Evolutionary conservation across 2,329 filamentous ascomycete genomes (phyloP).

Genomic region (Setomelanomma holmii): DNA sequence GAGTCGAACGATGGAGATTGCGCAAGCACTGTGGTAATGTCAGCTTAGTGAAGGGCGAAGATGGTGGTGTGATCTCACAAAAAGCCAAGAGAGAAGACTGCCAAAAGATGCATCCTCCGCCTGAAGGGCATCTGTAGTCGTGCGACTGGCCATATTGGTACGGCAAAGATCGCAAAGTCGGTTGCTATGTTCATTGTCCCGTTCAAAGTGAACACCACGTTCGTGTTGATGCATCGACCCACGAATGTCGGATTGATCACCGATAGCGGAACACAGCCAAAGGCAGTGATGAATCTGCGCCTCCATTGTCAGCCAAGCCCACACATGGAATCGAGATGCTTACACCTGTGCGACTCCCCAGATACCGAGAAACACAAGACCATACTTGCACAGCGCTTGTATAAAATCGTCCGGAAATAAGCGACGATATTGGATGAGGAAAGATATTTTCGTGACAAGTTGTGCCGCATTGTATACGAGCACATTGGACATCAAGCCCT

Average conservation of each 20-base stretch:
- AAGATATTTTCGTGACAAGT: constrained; percentile 21
- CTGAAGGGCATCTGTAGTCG: constrained; percentile 17
- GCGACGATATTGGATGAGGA: constrained; percentile 21
- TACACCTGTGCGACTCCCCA: constrained; percentile 24
- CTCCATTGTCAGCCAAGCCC: neutral
- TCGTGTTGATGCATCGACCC: constrained; percentile 13
- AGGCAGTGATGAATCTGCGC: constrained; percentile 14
- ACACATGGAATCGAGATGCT: neutral
- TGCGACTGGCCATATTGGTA: constrained; percentile 17
- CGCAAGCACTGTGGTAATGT: constrained; percentile 20
- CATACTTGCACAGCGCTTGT: constrained; percentile 15
- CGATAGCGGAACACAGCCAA: constrained; percentile 16
- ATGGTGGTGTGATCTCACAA: constrained; percentile 10
- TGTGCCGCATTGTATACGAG: constrained; percentile 24
- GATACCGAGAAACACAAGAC: constrained; percentile 12
- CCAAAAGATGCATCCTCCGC: constrained; percentile 16
- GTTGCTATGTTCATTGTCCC: constrained; percentile 23
- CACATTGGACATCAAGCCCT: constrained; percentile 16
- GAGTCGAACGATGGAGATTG: constrained; percentile 24
- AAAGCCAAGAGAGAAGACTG: constrained; percentile 23
- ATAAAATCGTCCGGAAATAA: constrained; percentile 15
- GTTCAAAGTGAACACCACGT: constrained; percentile 10
- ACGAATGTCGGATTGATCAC: constrained; percentile 12
- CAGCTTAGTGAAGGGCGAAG: too few relatives aligned
- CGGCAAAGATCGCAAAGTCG: constrained; percentile 20